Conservation (phyloP, 208 protist species). For the Wallacemonas sp. region DNA sequence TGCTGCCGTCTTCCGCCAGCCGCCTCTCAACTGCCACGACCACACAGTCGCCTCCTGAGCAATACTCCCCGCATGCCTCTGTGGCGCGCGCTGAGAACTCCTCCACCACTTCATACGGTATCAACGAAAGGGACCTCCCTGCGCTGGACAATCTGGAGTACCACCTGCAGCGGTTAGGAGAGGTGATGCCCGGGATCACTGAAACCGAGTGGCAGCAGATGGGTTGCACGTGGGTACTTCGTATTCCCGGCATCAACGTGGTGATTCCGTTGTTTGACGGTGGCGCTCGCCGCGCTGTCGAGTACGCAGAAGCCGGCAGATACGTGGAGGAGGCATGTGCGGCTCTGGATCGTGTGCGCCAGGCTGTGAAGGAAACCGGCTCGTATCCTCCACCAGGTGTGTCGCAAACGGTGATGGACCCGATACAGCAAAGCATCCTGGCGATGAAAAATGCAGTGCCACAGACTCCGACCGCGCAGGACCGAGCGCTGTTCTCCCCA, state of each 20-base stretch:
- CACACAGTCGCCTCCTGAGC: too few relatives aligned
- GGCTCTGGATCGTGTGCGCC: background rate
- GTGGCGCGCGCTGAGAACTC: background rate
- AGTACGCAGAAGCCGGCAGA: background rate
- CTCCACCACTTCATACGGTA: background rate
- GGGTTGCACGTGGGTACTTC: slow-evolving; percentile 1
- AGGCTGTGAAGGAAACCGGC: background rate
- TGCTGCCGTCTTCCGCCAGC: too few relatives aligned
- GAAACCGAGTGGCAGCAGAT: background rate
- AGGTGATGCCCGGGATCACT: background rate
- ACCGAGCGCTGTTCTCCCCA: slow-evolving; percentile 48
- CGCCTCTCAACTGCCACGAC: too few relatives aligned
- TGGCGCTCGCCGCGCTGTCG: background rate
- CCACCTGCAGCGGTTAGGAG: background rate
- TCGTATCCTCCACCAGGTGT: background rate
- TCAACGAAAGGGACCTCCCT: background rate
- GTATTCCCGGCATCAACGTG: background rate
- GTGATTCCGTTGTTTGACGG: slow-evolving; percentile 6
- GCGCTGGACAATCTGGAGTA: background rate
- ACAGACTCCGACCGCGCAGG: background rate
- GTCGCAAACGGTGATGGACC: background rate
- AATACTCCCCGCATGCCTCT: too few relatives aligned
- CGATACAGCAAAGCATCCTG: slow-evolving; percentile 5
- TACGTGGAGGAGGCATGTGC: background rate
- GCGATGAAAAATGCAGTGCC: slow-evolving; percentile 17